Conservation (phyloP, 768 basidiomycete genomes). For the Trametes cinnabarina region DNA sequence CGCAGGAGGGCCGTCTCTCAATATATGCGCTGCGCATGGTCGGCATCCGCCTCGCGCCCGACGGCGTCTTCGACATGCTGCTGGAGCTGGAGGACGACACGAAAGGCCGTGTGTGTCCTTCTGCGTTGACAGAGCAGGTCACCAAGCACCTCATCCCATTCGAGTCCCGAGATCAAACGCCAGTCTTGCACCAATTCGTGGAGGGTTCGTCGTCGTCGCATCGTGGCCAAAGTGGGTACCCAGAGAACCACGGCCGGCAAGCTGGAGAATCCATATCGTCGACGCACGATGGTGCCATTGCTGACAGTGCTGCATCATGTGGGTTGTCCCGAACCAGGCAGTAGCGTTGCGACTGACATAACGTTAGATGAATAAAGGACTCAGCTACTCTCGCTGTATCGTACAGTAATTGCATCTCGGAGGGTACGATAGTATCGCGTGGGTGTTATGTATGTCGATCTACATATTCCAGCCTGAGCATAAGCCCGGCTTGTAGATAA, state of each 20-base stretch:
- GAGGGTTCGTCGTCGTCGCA: background rate
- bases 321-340: too few species aligned
- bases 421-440: too few species aligned
- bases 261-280: too few species aligned
- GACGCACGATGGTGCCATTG: too few species aligned
- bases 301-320: too few species aligned
- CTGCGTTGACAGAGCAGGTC: background rate
- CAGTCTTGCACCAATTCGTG: background rate
- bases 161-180: background rate
- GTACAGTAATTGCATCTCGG: too few species aligned
- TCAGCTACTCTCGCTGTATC: too few species aligned
- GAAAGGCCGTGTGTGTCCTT: background rate
- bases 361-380: too few species aligned
- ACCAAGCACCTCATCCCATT: background rate
- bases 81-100: background rate
- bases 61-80: constrained; percentile 5
- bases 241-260: background rate
- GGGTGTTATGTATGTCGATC: too few species aligned
- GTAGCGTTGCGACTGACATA: too few species aligned
- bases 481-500: too few species aligned
- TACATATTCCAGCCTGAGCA: too few species aligned
- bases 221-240: background rate
- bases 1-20: constrained; percentile 6
- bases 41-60: constrained; percentile 6
- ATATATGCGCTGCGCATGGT: constrained; percentile 14